Conservation (phyloP, 352 stramenopile genomes). For the Phytophthora macrochlamydospora region DNA sequence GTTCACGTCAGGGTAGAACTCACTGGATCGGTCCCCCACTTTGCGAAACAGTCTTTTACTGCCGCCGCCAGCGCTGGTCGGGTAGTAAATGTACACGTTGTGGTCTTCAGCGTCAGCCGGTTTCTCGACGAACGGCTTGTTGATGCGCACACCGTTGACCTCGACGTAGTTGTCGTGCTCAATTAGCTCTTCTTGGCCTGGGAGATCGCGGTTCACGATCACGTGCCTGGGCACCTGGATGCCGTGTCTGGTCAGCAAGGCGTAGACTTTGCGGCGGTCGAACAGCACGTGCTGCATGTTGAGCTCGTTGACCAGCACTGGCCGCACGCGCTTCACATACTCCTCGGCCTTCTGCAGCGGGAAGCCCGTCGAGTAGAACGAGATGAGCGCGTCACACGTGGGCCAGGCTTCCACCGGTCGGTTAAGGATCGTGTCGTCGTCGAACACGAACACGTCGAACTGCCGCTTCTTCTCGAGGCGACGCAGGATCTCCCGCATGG, state of each 20-base stretch:
- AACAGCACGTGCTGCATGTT: constrained; percentile 96
- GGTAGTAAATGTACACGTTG: constrained; percentile 99
- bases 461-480: constrained; percentile 91
- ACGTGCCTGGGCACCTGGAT: constrained; percentile 98
- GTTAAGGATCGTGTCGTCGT: constrained; percentile 96
- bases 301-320: constrained; percentile 98
- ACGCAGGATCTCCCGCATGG: constrained; percentile 96
- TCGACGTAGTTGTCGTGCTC: constrained; percentile 87
- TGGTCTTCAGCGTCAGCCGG: constrained; percentile 99
- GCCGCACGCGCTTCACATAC: constrained; percentile 96
- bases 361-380: constrained; percentile 98
- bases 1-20: constrained; percentile 98
- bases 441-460: constrained; percentile 98
- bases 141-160: constrained; percentile 95
- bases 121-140: constrained; percentile 99
- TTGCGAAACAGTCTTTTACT: constrained; percentile 99
- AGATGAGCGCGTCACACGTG: constrained; percentile 97
- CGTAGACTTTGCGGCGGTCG: constrained; percentile 96
- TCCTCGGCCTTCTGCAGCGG: constrained; percentile 96
- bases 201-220: constrained; percentile 94
- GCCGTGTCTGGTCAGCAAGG: constrained; percentile 92
- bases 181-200: constrained; percentile 71
- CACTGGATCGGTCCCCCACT: constrained; percentile 91
- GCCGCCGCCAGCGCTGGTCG: constrained; percentile 95
- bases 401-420: constrained; percentile 95